phyloP scores from a whole-genome alignment of 108 stramenopile species.

The Fragilaria crotonensis region DNA sequence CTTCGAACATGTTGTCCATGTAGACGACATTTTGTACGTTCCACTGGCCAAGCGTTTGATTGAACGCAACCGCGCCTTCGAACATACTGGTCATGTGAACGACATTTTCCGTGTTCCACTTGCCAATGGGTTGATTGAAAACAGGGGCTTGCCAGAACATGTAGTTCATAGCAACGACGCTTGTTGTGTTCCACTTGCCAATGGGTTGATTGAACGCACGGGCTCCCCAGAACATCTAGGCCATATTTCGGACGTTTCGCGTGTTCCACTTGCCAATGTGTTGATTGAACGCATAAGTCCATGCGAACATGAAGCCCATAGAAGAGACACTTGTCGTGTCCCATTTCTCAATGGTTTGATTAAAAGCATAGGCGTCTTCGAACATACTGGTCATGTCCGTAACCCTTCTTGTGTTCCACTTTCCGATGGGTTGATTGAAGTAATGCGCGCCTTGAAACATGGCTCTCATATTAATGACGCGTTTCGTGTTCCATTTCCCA shows the following conservation, averaged over 20 bases:
- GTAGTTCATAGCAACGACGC: too few species aligned
- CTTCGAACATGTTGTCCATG: conserved; percentile 30
- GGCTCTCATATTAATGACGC: conserved; percentile 8
- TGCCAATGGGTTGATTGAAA: too few species aligned
- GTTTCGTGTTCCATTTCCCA: too few species aligned
- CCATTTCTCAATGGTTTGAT: conserved; percentile 10
- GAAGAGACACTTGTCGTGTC: conserved; percentile 13
- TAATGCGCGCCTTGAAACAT: conserved; percentile 36
- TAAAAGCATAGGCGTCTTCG: background rate
- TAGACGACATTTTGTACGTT: conserved; percentile 8
- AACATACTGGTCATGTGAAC: conserved; percentile 24
- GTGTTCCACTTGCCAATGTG: conserved; percentile 18
- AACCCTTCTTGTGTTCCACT: too few species aligned
- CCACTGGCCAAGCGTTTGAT: conserved; percentile 23
- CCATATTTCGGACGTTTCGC: conserved; percentile 1
- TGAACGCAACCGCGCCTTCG: conserved; percentile 18
- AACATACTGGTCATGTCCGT: conserved; percentile 15
- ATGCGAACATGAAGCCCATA: conserved; percentile 19
- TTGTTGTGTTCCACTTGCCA: too few species aligned
- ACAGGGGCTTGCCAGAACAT: too few species aligned
- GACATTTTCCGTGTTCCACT: conserved; percentile 10
- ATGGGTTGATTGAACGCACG: too few species aligned
- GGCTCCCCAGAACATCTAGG: too few species aligned
- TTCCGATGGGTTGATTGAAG: too few species aligned
- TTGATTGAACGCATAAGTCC: conserved; percentile 22